phyloP scores from a whole-genome alignment of 345 rosid species.

The Capsella bursapastoris region DNA sequence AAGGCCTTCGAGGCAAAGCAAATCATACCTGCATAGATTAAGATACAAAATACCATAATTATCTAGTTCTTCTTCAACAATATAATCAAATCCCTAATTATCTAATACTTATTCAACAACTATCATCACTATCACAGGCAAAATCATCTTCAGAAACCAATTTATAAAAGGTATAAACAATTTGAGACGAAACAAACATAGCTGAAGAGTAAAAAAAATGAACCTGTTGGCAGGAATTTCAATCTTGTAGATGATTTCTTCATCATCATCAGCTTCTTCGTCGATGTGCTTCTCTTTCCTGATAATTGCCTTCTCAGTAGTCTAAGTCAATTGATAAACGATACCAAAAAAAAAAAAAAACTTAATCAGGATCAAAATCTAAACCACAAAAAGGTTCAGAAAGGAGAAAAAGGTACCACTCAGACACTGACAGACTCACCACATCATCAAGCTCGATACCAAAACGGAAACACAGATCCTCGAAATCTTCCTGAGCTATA shows the following conservation, averaged over 20 bases:
- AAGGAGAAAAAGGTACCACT: neutral
- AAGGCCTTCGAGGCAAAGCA: constrained; percentile 95
- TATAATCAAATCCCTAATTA: neutral
- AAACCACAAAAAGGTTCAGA: neutral
- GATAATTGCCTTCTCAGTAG: constrained; percentile 84
- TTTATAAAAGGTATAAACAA: neutral
- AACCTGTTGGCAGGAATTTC: constrained; percentile 93
- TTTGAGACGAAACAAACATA: neutral
- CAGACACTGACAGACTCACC: constrained; percentile 51
- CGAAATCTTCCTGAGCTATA: constrained; percentile 77
- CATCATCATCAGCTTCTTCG: constrained; percentile 60
- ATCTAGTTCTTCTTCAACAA: neutral
- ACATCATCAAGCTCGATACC: constrained; percentile 97
- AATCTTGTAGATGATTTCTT: constrained; percentile 84
- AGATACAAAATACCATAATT: neutral
- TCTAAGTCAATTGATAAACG: constrained; percentile 47
- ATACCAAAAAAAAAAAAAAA: neutral
- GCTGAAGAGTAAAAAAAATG: neutral
- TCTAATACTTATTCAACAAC: neutral
- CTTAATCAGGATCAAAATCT: neutral
- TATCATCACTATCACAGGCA: neutral
- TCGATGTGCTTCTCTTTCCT: constrained; percentile 78
- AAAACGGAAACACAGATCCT: constrained; percentile 84
- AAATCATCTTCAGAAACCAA: no score
- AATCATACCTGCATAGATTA: constrained; percentile 67